Conservation (phyloP, 2,329 filamentous ascomycete genomes). For the Colletotrichum sp. region DNA sequence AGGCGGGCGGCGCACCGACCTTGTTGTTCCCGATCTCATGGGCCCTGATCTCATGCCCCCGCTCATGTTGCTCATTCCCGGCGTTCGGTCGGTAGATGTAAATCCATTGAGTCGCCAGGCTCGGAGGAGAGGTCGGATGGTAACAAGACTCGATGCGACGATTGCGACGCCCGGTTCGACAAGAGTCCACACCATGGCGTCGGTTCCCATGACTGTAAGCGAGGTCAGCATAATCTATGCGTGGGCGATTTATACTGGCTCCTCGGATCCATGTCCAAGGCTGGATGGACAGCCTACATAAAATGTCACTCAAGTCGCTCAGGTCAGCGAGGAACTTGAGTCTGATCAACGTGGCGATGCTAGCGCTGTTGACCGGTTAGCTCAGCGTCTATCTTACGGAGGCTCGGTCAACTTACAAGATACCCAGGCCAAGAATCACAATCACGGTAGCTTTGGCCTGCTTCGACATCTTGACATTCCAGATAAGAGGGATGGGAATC, state of each 20-base stretch:
- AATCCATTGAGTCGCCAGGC: slow-evolving; percentile 53
- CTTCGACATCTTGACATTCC: slow-evolving; percentile 57
- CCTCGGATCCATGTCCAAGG: background rate
- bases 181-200: slow-evolving; percentile 63
- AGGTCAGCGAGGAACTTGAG: slow-evolving; percentile 53
- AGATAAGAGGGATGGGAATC: slow-evolving; percentile 59
- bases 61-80: slow-evolving; percentile 27
- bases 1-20: slow-evolving; percentile 31
- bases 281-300: slow-evolving; percentile 45
- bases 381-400: background rate
- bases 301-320: slow-evolving; percentile 48
- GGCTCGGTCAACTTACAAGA: slow-evolving; percentile 45
- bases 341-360: slow-evolving; percentile 58
- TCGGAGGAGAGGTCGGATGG: slow-evolving; percentile 59
- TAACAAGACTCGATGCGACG: slow-evolving; percentile 57
- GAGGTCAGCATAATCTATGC: background rate
- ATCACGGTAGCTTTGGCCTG: slow-evolving; percentile 59
- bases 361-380: slow-evolving; percentile 43
- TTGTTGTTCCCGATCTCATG: slow-evolving; percentile 33
- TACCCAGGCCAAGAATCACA: slow-evolving; percentile 52
- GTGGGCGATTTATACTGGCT: background rate
- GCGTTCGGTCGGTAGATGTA: slow-evolving; percentile 42
- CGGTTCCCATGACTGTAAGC: slow-evolving; percentile 48
- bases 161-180: slow-evolving; percentile 63
- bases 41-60: slow-evolving; percentile 33